Base-by-base conservation (phyloP, 2,329 filamentous ascomycete genomes). In the Hysterium pulicare region DNA sequence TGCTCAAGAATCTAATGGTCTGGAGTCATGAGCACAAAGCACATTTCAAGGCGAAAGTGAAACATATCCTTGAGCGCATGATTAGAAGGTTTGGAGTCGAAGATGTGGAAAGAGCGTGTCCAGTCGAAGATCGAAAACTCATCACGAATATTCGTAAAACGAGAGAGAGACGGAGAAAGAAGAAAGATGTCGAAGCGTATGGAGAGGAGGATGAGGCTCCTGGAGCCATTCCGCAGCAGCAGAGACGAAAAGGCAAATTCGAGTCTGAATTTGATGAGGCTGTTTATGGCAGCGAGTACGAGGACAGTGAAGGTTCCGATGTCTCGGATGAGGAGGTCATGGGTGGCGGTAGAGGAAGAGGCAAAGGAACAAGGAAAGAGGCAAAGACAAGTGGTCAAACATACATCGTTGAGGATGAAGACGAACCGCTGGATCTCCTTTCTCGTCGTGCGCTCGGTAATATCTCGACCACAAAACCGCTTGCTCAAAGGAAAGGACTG, bases 11-110 rank as follows among this genome's bases (percentile, higher is more conserved):
- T 67, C 75, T 97, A 16, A 88, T 97, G 76, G 82, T 90, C 32
- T 98, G 93, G 91, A 90, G 87, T 62, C 89, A 96, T 67, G 93
- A 98, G 69, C 94, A 98, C 75, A 97, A 97, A 73, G 90, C 90
- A 10, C 90, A 95, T 64, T 93, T 98, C 73, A 89, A 91, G 59
- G 84, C 87, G 38, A 98, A 97, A 74, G 90, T 98, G 54, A 97
- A 96, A 81, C 90, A 96, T 62, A 97, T 98, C 50, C 73, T 98
- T 13, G 93, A 98, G 71, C 83, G 93, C 40, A 89, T 96, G 78
- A 86, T 97, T 17, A 82, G 91, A 36, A 83, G 91, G 43, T 97
- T 96, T 61, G 90, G 93, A 36, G 86, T 86, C 34, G 85, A 91
- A 2, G 69, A 81, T 22, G 80, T 98, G 10, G 87, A 93, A 68